phyloP scores from a whole-genome alignment of 345 rosid species.

The Reutealis trisperma region DNA sequence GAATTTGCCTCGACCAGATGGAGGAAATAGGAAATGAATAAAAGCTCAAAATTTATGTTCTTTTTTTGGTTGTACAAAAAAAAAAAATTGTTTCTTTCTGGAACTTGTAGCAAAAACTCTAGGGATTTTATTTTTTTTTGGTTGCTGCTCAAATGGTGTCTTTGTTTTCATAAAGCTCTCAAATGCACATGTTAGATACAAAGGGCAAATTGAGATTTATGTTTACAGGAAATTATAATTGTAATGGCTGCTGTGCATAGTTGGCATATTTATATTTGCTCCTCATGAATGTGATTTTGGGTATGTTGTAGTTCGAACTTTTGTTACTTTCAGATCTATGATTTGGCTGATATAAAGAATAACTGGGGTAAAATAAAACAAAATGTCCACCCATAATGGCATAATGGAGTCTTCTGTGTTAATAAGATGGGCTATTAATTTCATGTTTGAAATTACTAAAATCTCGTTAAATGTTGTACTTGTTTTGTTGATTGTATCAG shows the following conservation, averaged over 20 bases:
- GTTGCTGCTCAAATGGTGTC: no score
- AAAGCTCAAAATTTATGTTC: neutral
- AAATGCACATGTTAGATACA: neutral
- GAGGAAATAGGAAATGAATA: neutral
- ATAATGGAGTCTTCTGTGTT: neutral
- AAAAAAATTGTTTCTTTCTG: no score
- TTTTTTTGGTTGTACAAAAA: neutral
- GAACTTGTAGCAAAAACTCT: no score
- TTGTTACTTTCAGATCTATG: neutral
- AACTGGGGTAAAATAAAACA: neutral
- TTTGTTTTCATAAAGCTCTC: neutral
- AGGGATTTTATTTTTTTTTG: no score
- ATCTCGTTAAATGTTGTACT: neutral
- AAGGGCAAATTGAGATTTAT: no score
- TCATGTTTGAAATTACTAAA: neutral
- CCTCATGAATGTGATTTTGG: neutral
- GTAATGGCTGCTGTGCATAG: no score
- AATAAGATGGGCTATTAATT: neutral
- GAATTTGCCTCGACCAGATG: neutral
- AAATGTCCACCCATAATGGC: no score
- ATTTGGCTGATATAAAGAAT: neutral
- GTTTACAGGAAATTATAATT: no score
- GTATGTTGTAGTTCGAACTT: neutral
- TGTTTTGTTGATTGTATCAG: neutral
- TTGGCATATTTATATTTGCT: neutral